Percentiles rank a stretch among this genome's conserved stretches.
Conservation (phyloP, 495 filamentous ascomycete genomes). For the Xylaria intraflava region DNA sequence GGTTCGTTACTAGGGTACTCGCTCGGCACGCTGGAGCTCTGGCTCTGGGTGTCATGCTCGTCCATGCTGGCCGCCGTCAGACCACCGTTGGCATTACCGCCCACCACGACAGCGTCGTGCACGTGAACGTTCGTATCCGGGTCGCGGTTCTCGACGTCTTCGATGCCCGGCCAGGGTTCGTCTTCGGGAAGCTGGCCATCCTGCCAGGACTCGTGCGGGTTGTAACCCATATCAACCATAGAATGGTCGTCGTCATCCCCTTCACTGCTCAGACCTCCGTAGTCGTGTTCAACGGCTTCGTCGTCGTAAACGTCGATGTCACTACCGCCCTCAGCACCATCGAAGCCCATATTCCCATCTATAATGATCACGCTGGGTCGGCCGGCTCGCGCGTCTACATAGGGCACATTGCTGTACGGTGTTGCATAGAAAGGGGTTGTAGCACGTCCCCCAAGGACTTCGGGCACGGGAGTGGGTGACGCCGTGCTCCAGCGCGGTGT, state of each 20-base stretch:
- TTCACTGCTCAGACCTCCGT: not conserved
- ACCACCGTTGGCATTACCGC: conserved; percentile 9
- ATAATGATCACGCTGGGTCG: conserved; percentile 3
- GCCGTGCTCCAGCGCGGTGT: conserved; percentile 42
- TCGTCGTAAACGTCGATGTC: conserved; percentile 30
- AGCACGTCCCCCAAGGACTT: conserved; percentile 24
- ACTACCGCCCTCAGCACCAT: conserved; percentile 23
- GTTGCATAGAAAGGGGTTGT: conserved; percentile 49
- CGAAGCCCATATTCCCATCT: conserved; percentile 18
- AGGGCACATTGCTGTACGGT: conserved; percentile 46
- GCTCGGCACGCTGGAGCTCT: conserved; percentile 29
- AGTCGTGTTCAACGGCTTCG: conserved; percentile 26
- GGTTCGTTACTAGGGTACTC: conserved; percentile 36
- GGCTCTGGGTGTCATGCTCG: conserved; percentile 28
- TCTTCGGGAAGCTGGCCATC: conserved; percentile 34
- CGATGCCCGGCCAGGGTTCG: conserved; percentile 38
- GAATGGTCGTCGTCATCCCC: conserved; percentile 17
- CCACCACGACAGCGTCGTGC: conserved; percentile 16
- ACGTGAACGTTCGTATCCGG: conserved; percentile 21
- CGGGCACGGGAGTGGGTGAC: conserved; percentile 31
- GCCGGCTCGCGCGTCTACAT: conserved; percentile 12
- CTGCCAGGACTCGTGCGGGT: conserved; percentile 19
- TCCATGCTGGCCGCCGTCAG: conserved; percentile 7
- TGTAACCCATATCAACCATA: conserved; percentile 20
- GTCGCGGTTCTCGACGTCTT: conserved; percentile 40